phyloP scores from a whole-genome alignment of 768 basidiomycete species.

The Mycena venus region DNA sequence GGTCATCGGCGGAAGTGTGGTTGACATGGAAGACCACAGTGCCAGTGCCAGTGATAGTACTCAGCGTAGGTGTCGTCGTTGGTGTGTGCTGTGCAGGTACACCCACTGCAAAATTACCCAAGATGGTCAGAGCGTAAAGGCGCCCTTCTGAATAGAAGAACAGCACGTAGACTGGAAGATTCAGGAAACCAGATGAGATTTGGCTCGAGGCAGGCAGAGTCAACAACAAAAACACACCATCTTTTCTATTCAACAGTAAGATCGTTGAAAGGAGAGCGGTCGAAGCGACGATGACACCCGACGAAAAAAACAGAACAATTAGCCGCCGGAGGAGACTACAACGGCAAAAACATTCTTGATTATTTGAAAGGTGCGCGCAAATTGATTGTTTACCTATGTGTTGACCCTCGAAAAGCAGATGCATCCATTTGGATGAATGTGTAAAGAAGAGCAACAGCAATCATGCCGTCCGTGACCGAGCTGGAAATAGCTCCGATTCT shows the following conservation, averaged over 20 bases:
- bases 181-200: background rate
- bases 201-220: background rate
- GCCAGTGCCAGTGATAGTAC: too few species aligned
- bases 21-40: too few species aligned
- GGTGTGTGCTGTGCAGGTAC: background rate
- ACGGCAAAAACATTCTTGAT: background rate
- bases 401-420: background rate
- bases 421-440: background rate
- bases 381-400: background rate
- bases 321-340: background rate
- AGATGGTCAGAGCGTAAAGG: background rate
- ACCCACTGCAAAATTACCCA: background rate
- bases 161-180: background rate
- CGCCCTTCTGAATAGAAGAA: background rate
- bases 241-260: background rate
- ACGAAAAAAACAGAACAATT: background rate
- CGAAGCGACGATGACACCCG: background rate
- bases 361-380: background rate
- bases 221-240: background rate
- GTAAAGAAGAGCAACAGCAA: slow-evolving; percentile 1
- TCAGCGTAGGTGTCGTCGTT: background rate
- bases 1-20: too few species aligned
- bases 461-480: background rate
- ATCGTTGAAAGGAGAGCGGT: background rate
- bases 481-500: slow-evolving; percentile 6